Evolutionary conservation across 2,329 filamentous ascomycete species (phyloP).

Genomic region (Mycogone perniciosa): DNA sequence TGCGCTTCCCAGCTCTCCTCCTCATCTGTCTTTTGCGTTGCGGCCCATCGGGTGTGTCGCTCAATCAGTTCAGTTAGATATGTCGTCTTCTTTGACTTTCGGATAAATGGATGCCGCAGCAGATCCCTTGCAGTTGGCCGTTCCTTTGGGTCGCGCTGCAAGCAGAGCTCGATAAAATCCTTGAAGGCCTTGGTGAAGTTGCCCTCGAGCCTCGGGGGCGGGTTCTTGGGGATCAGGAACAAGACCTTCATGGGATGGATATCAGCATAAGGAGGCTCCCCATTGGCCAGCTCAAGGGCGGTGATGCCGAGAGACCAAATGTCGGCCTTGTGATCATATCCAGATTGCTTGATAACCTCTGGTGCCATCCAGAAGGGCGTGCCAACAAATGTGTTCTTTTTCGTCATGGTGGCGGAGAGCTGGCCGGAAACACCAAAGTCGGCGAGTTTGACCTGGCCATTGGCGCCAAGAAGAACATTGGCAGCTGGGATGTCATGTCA

Average conservation of each 20-base stretch:
- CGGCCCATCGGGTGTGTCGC: constrained; percentile 78
- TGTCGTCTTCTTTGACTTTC: constrained; percentile 88
- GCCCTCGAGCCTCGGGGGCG: constrained; percentile 72
- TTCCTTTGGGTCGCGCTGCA: constrained; percentile 84
- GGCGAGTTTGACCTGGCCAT: constrained; percentile 92
- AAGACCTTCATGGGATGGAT: constrained; percentile 98
- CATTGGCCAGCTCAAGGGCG: constrained; percentile 82
- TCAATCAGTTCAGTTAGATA: constrained; percentile 96
- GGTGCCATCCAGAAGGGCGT: constrained; percentile 99
- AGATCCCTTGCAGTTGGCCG: constrained; percentile 81
- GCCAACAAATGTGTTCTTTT: constrained; percentile 98
- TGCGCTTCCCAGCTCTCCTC: constrained; percentile 55
- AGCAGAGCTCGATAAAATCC: constrained; percentile 75
- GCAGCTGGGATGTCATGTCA: constrained; percentile 54
- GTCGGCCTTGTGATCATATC: constrained; percentile 95
- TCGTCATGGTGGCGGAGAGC: constrained; percentile 95
- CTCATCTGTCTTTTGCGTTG: constrained; percentile 66
- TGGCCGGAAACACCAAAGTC: constrained; percentile 97
- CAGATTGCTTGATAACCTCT: constrained; percentile 96
- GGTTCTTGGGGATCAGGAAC: constrained; percentile 93
- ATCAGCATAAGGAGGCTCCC: constrained; percentile 90
- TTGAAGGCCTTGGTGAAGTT: constrained; percentile 79
- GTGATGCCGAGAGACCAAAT: constrained; percentile 97
- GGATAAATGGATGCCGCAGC: constrained; percentile 83
- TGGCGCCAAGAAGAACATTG: constrained; percentile 82